Conservation (phyloP, 2,329 filamentous ascomycete species). For the Fusarium pilosicola region DNA sequence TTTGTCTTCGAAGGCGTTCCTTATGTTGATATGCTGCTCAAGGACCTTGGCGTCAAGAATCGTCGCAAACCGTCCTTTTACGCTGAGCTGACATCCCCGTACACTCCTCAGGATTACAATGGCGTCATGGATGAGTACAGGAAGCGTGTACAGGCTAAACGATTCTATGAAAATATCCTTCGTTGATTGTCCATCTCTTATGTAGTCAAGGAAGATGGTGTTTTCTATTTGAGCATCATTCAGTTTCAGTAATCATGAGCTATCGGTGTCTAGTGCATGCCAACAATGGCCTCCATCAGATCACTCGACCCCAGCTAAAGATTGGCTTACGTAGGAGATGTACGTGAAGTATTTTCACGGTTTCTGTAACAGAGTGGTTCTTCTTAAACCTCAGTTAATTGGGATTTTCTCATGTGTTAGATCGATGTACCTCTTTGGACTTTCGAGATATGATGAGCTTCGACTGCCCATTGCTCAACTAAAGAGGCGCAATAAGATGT, state of each 20-base stretch:
- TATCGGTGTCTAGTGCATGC: not conserved
- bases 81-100: not conserved
- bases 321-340: not conserved
- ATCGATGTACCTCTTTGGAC: rapidly evolving
- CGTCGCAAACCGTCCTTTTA: not conserved
- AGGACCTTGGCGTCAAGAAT: not conserved
- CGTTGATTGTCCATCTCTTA: not conserved
- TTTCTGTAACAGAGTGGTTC: not conserved
- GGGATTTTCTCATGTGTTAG: not conserved
- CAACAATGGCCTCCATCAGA: not conserved
- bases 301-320: too few relatives aligned
- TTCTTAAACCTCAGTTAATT: not conserved
- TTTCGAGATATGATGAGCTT: not conserved
- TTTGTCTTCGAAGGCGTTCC: slow-evolving; percentile 1
- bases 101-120: not conserved
- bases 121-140: not conserved
- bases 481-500: too few relatives aligned
- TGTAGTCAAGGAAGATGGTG: not conserved
- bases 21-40: slow-evolving; percentile 7
- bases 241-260: not conserved
- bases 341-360: rapidly evolving
- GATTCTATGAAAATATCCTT: too few relatives aligned
- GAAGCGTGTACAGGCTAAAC: not conserved
- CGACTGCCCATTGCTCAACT: not conserved
- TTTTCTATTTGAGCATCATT: not conserved